Conservation (phyloP, 768 basidiomycete genomes). For the Lactifluus subvellereus region DNA sequence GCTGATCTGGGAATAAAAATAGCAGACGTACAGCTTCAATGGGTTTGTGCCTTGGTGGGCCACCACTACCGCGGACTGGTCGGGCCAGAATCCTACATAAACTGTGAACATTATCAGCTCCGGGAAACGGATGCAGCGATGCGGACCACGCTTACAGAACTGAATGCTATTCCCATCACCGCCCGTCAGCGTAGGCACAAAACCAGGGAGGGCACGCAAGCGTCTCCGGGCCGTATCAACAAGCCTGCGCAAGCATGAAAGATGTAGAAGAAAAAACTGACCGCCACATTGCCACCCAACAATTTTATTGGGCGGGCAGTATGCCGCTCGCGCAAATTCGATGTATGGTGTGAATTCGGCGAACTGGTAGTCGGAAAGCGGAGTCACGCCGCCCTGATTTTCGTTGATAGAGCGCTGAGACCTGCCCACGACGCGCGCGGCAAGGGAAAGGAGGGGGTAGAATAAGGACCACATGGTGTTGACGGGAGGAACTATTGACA, state of each 20-base stretch:
- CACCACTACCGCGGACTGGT: slow-evolving; percentile 18
- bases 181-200: slow-evolving; percentile 38
- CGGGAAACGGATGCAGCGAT: neutral
- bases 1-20: neutral
- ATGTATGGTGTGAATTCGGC: slow-evolving; percentile 40
- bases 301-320: slow-evolving; percentile 39
- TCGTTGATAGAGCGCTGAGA: neutral
- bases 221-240: slow-evolving; percentile 28
- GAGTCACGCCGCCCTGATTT: slow-evolving; percentile 19
- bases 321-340: slow-evolving; percentile 51
- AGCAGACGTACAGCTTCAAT: slow-evolving; percentile 3
- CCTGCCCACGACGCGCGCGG: neutral
- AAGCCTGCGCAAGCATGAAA: neutral
- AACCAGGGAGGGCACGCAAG: slow-evolving; percentile 40
- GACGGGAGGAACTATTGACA: neutral
- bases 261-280: slow-evolving; percentile 25
- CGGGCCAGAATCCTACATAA: slow-evolving; percentile 23
- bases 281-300: slow-evolving; percentile 43
- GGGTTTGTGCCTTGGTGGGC: slow-evolving; percentile 24
- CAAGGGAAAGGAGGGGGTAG: slow-evolving; percentile 2
- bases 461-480: neutral
- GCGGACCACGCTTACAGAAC: slow-evolving; percentile 35
- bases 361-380: slow-evolving; percentile 32
- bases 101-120: slow-evolving; percentile 1
- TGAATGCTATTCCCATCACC: slow-evolving; percentile 46